phyloP scores from a whole-genome alignment of 805 yeast species.

The Candida nanaspora region DNA sequence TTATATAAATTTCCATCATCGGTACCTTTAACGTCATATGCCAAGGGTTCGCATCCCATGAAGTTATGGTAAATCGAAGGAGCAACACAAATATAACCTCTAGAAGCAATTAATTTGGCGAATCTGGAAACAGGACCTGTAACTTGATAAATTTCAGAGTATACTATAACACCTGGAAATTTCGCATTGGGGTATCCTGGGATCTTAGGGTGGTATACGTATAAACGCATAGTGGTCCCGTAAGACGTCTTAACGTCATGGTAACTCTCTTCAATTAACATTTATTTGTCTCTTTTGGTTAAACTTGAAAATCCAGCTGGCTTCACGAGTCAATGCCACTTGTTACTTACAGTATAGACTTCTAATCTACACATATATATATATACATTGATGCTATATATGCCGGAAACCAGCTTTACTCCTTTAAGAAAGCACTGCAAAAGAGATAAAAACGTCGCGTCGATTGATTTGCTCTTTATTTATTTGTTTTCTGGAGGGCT shows the following conservation, averaged over 20 bases:
- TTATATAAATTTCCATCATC: constrained; percentile 67
- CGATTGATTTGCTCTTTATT: no score
- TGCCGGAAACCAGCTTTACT: no score
- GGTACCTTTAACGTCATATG: constrained; percentile 68
- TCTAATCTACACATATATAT: no score
- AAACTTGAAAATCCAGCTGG: no score
- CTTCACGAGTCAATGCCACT: no score
- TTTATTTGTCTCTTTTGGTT: no score
- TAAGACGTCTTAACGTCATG: constrained; percentile 60
- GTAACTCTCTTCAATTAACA: constrained; percentile 63
- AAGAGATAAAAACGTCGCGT: no score
- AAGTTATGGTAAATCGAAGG: constrained; percentile 78
- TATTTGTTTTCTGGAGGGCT: no score
- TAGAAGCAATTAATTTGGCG: constrained; percentile 72
- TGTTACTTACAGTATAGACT: no score
- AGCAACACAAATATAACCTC: constrained; percentile 72
- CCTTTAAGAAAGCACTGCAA: no score
- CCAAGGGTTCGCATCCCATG: constrained; percentile 51
- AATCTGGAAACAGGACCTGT: constrained; percentile 78
- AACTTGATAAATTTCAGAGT: constrained; percentile 75
- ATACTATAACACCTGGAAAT: constrained; percentile 76
- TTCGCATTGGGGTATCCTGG: constrained; percentile 71
- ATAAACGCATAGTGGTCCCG: constrained; percentile 62
- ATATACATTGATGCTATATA: no score
- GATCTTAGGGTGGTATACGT: constrained; percentile 59